A percentile compares a stretch with the other conserved stretches of the same genome.
Evolutionary conservation across 331 rosid genomes (phyloP).

Genomic region (Quercus phellos): DNA sequence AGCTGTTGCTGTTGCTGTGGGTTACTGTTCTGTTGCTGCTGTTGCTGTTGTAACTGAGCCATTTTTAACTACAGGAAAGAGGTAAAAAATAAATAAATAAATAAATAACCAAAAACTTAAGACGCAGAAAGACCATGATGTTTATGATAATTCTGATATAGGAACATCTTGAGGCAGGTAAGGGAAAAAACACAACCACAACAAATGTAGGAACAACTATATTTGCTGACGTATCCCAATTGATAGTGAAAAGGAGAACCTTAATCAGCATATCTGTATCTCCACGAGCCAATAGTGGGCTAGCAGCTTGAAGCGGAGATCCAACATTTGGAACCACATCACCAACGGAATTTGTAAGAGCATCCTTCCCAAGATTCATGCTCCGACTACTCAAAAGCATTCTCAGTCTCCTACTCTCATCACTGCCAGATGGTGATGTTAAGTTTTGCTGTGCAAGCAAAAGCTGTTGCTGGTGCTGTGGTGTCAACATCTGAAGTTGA

Average conservation of each 20-base stretch:
- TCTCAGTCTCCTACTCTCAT: constrained; percentile 79
- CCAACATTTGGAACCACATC: constrained; percentile 78
- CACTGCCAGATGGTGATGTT: constrained; percentile 75
- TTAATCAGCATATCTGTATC: constrained; percentile 75
- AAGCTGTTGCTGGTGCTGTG: constrained; percentile 90
- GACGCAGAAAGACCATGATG: constrained; percentile 19
- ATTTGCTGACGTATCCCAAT: constrained; percentile 1
- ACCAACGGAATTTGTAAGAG: constrained; percentile 70
- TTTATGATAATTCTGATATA: background rate
- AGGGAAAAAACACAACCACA: constrained; percentile 14
- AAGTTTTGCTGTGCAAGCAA: constrained; percentile 90
- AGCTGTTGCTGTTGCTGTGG: constrained; percentile 61
- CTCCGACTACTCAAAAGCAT: constrained; percentile 68
- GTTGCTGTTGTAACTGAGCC: constrained; percentile 82
- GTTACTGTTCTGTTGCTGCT: constrained; percentile 51
- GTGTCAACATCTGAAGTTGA: constrained; percentile 94
- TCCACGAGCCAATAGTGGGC: constrained; percentile 70
- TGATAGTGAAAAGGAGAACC: constrained; percentile 41
- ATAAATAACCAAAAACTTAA: constrained; percentile 3
- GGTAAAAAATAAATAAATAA: too few relatives aligned
- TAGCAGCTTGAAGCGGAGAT: constrained; percentile 80
- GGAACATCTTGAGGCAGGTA: background rate
- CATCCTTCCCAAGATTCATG: constrained; percentile 59
- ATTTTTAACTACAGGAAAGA: constrained; percentile 56
- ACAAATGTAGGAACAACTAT: constrained; percentile 11